A percentile compares a stretch with the other conserved stretches of the same genome.
Evolutionary conservation across 2,329 filamentous ascomycete species (phyloP).

Genomic region (Passalora sequoiae): DNA sequence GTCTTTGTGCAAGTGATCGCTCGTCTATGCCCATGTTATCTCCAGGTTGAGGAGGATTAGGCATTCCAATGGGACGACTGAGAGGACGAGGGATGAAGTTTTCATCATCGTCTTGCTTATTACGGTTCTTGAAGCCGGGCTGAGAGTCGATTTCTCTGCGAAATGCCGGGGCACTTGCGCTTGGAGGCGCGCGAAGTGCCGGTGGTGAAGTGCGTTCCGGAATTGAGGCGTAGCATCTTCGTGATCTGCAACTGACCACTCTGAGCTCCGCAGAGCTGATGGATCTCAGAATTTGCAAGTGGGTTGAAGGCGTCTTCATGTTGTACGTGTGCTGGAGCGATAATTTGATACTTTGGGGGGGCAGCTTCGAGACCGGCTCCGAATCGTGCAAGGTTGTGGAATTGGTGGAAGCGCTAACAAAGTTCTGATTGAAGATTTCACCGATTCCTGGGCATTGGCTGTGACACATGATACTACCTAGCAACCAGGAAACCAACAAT

Average conservation of each 20-base stretch:
- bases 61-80: conserved; percentile 75
- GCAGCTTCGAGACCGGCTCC: no score
- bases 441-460: no score
- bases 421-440: no score
- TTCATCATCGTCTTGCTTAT: conserved; percentile 27
- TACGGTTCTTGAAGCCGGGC: conserved; percentile 21
- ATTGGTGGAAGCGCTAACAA: no score
- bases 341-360: no score
- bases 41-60: conserved; percentile 64
- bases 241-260: no score
- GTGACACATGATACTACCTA: no score
- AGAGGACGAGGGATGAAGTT: conserved; percentile 52
- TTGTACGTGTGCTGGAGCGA: not conserved
- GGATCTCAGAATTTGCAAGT: conserved; percentile 28
- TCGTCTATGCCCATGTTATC: conserved; percentile 76
- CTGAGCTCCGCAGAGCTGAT: conserved; percentile 19
- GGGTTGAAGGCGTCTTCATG: conserved; percentile 32
- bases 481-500: no score
- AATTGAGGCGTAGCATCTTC: conserved; percentile 23
- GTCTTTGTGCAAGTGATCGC: conserved; percentile 61
- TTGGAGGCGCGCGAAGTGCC: conserved; percentile 11
- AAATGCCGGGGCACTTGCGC: conserved; percentile 10
- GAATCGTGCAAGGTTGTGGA: no score
- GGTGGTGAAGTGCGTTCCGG: conserved; percentile 18
- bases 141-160: conserved; percentile 17